A percentile compares a stretch with the other conserved stretches of the same genome.
These are phyloP conservation scores for Dothideomycetidae sp. DNA, from an alignment of 2,329 filamentous ascomycete species.

Conservation along the genomic window DNA sequence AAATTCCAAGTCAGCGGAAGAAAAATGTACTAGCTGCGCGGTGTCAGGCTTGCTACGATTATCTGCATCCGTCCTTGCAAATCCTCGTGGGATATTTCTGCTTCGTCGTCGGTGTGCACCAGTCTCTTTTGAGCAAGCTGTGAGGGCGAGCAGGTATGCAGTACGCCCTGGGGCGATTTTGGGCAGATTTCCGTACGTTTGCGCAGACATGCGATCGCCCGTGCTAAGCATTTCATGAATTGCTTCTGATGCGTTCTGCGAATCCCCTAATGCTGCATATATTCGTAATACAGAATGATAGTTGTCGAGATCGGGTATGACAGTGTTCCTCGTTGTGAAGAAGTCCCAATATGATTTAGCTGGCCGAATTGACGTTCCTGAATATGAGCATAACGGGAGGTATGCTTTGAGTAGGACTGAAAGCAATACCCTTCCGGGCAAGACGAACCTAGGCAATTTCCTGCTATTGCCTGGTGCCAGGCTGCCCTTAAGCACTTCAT, in stretches of 20 bases:
- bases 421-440: slow-evolving; percentile 43
- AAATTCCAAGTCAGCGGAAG: no score
- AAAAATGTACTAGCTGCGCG: no score
- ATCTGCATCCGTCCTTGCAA: no score
- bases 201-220: slow-evolving; percentile 16
- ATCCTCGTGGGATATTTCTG: no score
- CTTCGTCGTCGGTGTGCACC: not conserved
- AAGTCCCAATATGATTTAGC: slow-evolving; percentile 67
- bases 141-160: not conserved
- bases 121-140: not conserved
- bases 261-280: slow-evolving; percentile 52
- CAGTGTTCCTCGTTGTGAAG: slow-evolving; percentile 45
- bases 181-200: not conserved
- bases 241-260: slow-evolving; percentile 44
- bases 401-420: slow-evolving; percentile 55
- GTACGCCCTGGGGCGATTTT: not conserved
- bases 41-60: no score
- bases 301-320: slow-evolving; percentile 59
- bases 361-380: slow-evolving; percentile 32
- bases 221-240: slow-evolving; percentile 27
- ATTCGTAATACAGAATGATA: slow-evolving; percentile 54
- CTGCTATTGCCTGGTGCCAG: not conserved
- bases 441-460: slow-evolving; percentile 24
- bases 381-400: slow-evolving; percentile 43
- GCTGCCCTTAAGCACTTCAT: slow-evolving; percentile 1